Conservation (phyloP, 768 basidiomycete species). For the Chiua virens region DNA sequence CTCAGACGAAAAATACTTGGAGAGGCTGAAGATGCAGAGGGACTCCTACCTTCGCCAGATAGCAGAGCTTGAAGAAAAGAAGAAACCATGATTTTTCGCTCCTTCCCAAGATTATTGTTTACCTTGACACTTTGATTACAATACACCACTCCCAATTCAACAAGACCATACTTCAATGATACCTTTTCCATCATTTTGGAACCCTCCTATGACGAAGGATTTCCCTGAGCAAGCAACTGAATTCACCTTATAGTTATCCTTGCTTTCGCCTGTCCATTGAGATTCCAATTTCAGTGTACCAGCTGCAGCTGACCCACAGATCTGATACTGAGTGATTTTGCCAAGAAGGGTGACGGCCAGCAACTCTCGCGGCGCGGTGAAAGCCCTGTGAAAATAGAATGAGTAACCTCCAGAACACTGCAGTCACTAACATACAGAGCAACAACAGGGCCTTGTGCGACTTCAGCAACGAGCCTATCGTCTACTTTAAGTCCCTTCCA, state of each 20-base stretch:
- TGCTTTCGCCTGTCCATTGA: conserved; percentile 47
- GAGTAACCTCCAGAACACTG: not conserved
- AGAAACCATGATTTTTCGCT: conserved; percentile 14
- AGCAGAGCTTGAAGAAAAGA: conserved; percentile 49
- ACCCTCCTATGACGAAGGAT: conserved; percentile 60
- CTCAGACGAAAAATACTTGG: conserved; percentile 73
- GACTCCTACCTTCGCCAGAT: conserved; percentile 56
- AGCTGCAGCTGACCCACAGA: conserved; percentile 40
- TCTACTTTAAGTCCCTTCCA: conserved; percentile 69
- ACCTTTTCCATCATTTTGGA: conserved; percentile 57
- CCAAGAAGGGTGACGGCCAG: conserved; percentile 65
- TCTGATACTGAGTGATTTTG: conserved; percentile 47
- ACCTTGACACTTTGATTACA: not conserved
- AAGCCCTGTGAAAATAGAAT: conserved; percentile 40
- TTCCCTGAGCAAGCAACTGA: conserved; percentile 49
- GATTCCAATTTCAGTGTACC: conserved; percentile 42
- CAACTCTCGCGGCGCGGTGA: conserved; percentile 46
- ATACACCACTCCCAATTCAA: not conserved
- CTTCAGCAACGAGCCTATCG: conserved; percentile 44
- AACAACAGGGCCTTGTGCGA: conserved; percentile 75
- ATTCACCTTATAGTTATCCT: conserved; percentile 62
- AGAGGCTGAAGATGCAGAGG: conserved; percentile 55
- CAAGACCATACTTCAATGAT: conserved; percentile 59
- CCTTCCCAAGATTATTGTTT: not conserved
- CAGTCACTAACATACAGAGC: conserved; percentile 48